Base-by-base conservation (phyloP, 768 basidiomycete species). In the Pleurotus eryngii region DNA sequence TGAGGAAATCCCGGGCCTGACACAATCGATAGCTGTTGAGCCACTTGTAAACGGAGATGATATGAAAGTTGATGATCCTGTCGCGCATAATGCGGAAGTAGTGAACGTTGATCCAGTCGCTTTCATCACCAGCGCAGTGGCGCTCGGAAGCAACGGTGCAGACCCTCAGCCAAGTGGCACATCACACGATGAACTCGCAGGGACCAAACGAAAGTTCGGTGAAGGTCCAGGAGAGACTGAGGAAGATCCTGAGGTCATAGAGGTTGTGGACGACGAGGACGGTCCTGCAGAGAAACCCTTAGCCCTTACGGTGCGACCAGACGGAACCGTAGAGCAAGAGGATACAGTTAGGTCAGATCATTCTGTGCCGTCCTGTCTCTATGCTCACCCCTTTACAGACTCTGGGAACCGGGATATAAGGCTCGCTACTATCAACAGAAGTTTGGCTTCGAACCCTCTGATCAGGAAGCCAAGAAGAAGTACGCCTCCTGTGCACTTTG, bases 361-460 rank as follows among this genome's bases (percentile, higher is more conserved):
- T 43, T 64, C 17, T 45, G 15, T 15, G 48, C 35, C 60, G 22
- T 17, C 55, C 45, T 20, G 46, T 40, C 48, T 43, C n/a, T 11
- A 37, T 47, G 5, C 42, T 56, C 37, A 63, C 40, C 57, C 47
- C 55, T 59, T 22, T 58, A 50, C 64, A 98, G 96, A 67, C 75
- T 98, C 18, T 99, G 92, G 87, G 95, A 98, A 70, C 86, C 95
- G 1, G 97, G 96, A 24, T 99, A 99, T 72, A 87, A 85, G 68
- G 92, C 95, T 63, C 84, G 97, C 40, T 99, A 99, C 69, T 99
- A 99, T 65, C 79, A 81, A 46, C 88, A 92, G 66, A 99, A 99
- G 74, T 99, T 98, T 66, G 87, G 87, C 2, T 76, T 92, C 11
- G 82, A 88, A 61, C 69, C 80, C 17, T 79, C 73, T n/a, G 91